Percentiles rank a stretch among this genome's conserved stretches.
phyloP scores from a whole-genome alignment of 2,329 filamentous ascomycete species.

The Exophiala aquamarina region DNA sequence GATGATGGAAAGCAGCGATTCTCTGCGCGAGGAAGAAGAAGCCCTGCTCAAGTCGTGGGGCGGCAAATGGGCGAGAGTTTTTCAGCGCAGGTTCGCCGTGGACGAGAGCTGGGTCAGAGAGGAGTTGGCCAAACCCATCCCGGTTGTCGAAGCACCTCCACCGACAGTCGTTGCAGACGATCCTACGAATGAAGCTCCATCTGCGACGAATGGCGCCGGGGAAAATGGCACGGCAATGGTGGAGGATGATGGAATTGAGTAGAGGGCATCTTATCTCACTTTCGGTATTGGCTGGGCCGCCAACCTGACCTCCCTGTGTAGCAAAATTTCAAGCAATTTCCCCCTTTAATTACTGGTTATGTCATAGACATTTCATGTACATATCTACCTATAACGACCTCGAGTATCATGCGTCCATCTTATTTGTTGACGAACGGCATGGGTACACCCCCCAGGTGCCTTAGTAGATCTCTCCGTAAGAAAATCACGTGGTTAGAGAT shows the following conservation, averaged over 20 bases:
- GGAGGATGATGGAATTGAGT: constrained; percentile 18
- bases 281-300: no score
- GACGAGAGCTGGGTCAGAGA: constrained; percentile 73
- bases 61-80: constrained; percentile 81
- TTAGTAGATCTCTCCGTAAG: no score
- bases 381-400: no score
- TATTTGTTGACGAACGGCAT: no score
- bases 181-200: constrained; percentile 17
- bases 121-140: constrained; percentile 50
- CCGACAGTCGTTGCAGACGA: constrained; percentile 16
- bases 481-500: no score
- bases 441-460: no score
- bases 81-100: constrained; percentile 76
- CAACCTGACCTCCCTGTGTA: no score
- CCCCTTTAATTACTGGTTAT: no score
- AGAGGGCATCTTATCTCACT: no score
- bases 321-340: no score
- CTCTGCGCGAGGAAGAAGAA: constrained; percentile 46
- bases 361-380: no score
- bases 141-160: constrained; percentile 36
- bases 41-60: constrained; percentile 76
- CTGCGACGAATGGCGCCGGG: constrained; percentile 1
- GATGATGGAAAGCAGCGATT: constrained; percentile 67
- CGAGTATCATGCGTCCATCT: no score
- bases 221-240: constrained; percentile 6